Evolutionary conservation across 805 yeast genomes (phyloP), one percentile per base, ranked within the genome.

Genomic region (Barnettozyma salicaria): DNA sequence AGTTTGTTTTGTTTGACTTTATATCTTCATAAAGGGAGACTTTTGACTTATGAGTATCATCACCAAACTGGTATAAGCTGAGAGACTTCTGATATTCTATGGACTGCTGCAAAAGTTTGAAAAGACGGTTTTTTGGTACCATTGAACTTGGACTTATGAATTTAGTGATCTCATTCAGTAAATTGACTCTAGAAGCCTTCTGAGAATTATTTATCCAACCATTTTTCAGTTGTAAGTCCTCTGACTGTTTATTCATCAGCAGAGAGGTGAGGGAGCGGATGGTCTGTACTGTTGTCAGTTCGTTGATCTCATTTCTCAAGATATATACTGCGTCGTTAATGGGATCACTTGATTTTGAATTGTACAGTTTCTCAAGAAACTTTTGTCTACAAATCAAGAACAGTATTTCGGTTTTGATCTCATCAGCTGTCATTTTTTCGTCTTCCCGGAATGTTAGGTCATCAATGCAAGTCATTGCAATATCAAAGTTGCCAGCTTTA

Each of bases 81-180:
- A 50, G 48, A 1, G 65, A 59, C 16, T 59, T 52, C 48, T 78
- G 81, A 42, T 64, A 66, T 23, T 58, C 50, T 12, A 69, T 52
- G 0, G 85, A 72, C 45, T 79, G 81, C 11, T 63, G 57, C 10
- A 78, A 47, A 19, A 80, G 52, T 5, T 71, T 61, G 14, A 71
- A 61, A 8, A 80, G 53, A 21, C 85, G 58, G 20, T 64, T 66
- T 34, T 70, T 65, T 0, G 85, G 78, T 4, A 74, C 68, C 59
- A 74, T 58, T 34, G 68, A 69, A 35, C 69, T 64, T 1, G 82
- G 72, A 11, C 77, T 68, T 14, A 79, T 63, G 45, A 61, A 61
- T 24, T 57, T 51, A 25, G 74, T 62, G 1, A 79, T 63, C 27
- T 65, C 63, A 7, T 60, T 54, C 7, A 74, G 52, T 23, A 78